Percentiles rank a stretch among this genome's conserved stretches.
Evolutionary conservation across 495 filamentous ascomycete genomes (phyloP).

Genomic region (Chaetomidium leptoderma): DNA sequence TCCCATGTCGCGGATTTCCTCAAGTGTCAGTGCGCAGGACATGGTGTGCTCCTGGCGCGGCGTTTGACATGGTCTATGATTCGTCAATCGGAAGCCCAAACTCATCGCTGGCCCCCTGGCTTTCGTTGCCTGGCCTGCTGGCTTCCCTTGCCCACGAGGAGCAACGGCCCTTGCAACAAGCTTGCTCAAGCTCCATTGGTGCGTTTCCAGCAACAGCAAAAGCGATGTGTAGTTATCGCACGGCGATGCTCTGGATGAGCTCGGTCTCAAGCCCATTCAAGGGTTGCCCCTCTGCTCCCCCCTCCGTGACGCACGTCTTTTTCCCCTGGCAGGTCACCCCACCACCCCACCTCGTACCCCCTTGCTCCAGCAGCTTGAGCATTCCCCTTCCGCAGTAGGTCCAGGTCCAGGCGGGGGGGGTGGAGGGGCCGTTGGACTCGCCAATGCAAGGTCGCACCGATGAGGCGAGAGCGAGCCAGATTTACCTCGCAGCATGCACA

Average conservation of each 20-base stretch:
- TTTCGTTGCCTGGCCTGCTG: not conserved
- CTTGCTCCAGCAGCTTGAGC: conserved; percentile 10
- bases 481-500: conserved; percentile 37
- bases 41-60: conserved; percentile 7
- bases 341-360: conserved; percentile 15
- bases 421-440: conserved; percentile 20
- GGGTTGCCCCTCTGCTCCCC: not conserved
- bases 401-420: conserved; percentile 21
- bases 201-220: not conserved
- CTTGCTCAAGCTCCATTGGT: not conserved
- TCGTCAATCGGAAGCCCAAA: conserved; percentile 15
- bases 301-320: conserved; percentile 3
- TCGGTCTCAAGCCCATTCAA: too few relatives aligned
- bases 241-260: too few relatives aligned
- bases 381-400: not conserved
- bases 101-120: conserved; percentile 1
- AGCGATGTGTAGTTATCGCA: not conserved
- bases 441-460: conserved; percentile 27
- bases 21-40: conserved; percentile 27
- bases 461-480: conserved; percentile 19
- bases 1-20: conserved; percentile 14
- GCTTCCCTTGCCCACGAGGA: not conserved
- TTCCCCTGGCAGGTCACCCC: conserved; percentile 6
- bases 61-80: conserved; percentile 13
- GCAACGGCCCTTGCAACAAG: not conserved